Evolutionary conservation across 176 grass and related monocot species (phyloP), one percentile per base, ranked within the genome.

Genomic region (Cymbopogon citratus): DNA sequence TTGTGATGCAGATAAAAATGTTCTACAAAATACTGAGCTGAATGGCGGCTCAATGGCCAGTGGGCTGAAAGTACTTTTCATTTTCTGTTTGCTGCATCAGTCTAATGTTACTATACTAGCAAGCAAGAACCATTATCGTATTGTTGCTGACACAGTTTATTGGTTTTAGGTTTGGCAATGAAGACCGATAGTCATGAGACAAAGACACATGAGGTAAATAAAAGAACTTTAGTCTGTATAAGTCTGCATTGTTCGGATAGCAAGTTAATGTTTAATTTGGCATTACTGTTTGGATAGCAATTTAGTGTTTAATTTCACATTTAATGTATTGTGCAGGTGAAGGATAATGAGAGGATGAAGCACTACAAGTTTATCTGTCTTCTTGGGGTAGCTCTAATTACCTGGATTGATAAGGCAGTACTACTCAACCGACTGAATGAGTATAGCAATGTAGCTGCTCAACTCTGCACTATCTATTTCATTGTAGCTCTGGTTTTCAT

Each of bases 401-500:
- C 18, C 0, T 33, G 45, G 71, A 21, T 5, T 2, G 45, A 74
- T 7, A 74, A 52, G 29, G 16, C 71, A 19, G 27, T 2, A 5
- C 15, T 51, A 9, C 46, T 74, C 4, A 34, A 54, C 71, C 49
- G 5, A 18, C 2, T 74, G 7, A 16, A 52, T 12, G 27, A 34
- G 2, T 33, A 34, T 9, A 33, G 29, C 4, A 27, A n/a, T 6
- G 31, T 10, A 2, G 9, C 15, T 6, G 27, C 45, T 0, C 48
- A 33, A 0, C 0, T 52, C 0, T 74, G 71, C 1, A 21, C 0
- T 0, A 1, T 52, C 0, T 74, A 52, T 0, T 28, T 74, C 5
- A 74, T 46, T 0, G 0, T 52, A 0, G 25, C 46, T 1, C 0
- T 74, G 0, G 16, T 74, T 0, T 74, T 16, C 0, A 34, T 74